phyloP scores from a whole-genome alignment of 2,329 filamentous ascomycete species.

The Fusarium sterilihyphosum region DNA sequence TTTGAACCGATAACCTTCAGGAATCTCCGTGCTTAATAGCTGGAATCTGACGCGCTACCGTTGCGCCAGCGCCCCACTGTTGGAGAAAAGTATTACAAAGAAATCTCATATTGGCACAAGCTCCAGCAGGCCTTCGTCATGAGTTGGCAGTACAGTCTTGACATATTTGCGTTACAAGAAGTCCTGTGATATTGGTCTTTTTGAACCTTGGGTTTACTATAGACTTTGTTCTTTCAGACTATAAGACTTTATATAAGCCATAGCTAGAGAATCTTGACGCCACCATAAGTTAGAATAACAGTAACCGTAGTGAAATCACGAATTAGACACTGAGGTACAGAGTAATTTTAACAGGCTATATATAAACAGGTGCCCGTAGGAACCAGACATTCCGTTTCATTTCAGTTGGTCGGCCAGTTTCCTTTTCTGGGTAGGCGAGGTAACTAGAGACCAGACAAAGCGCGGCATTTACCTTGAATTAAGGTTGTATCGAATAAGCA shows the following conservation, averaged over 20 bases:
- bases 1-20: conserved; percentile 3
- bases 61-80: neutral
- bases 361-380: too few relatives aligned
- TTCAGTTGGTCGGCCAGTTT: too few relatives aligned
- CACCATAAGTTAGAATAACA: neutral
- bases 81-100: fast-evolving
- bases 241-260: neutral
- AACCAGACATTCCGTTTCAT: too few relatives aligned
- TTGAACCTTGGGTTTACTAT: fast-evolving
- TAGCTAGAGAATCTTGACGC: neutral
- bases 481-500: neutral
- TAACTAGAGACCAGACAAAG: too few relatives aligned
- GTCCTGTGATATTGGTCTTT: fast-evolving
- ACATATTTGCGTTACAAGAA: neutral
- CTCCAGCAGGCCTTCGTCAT: fast-evolving
- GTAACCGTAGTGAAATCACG: neutral
- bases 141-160: too few relatives aligned
- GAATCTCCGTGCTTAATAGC: neutral
- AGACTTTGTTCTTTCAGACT: neutral
- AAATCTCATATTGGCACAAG: fast-evolving
- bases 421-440: neutral
- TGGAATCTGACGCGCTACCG: conserved; percentile 1
- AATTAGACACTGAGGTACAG: neutral
- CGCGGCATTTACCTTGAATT: neutral
- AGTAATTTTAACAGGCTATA: neutral